Conservation (phyloP, 805 yeast genomes). For the Hanseniaspora occidentalis region DNA sequence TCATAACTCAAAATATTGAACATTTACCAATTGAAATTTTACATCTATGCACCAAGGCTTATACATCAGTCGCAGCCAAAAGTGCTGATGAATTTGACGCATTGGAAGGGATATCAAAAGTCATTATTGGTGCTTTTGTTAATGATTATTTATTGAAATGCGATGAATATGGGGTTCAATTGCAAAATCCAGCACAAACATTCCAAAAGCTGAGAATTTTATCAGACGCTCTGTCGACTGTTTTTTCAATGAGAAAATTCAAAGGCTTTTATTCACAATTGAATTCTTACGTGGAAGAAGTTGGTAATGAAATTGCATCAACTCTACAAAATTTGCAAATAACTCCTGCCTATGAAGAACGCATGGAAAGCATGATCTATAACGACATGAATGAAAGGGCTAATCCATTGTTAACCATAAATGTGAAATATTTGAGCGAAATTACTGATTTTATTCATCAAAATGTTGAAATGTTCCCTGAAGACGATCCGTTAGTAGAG, state of each 20-base stretch:
- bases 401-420: conserved; percentile 34
- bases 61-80: conserved; percentile 26
- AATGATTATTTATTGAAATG: conserved; percentile 15
- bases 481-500: conserved; percentile 43
- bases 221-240: conserved; percentile 13
- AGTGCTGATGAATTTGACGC: conserved; percentile 60
- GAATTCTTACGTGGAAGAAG: conserved; percentile 22
- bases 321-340: conserved; percentile 16
- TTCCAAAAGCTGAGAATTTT: conserved; percentile 13
- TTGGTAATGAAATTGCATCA: conserved; percentile 16
- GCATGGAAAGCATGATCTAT: conserved; percentile 19
- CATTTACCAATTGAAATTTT: conserved; percentile 45
- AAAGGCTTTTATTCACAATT: conserved; percentile 21
- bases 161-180: conserved; percentile 14
- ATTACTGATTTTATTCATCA: conserved; percentile 33
- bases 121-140: conserved; percentile 17
- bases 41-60: conserved; percentile 39
- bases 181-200: not conserved
- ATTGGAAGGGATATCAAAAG: conserved; percentile 37
- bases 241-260: conserved; percentile 19
- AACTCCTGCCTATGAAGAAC: conserved; percentile 20
- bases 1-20: conserved; percentile 32
- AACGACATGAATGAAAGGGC: conserved; percentile 17
- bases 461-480: conserved; percentile 31
- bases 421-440: conserved; percentile 33